Percentiles rank a stretch among this genome's conserved stretches.
Evolutionary conservation across 176 grass and related monocot species (phyloP).

Genomic region (Ampelocalamus luodianensis): DNA sequence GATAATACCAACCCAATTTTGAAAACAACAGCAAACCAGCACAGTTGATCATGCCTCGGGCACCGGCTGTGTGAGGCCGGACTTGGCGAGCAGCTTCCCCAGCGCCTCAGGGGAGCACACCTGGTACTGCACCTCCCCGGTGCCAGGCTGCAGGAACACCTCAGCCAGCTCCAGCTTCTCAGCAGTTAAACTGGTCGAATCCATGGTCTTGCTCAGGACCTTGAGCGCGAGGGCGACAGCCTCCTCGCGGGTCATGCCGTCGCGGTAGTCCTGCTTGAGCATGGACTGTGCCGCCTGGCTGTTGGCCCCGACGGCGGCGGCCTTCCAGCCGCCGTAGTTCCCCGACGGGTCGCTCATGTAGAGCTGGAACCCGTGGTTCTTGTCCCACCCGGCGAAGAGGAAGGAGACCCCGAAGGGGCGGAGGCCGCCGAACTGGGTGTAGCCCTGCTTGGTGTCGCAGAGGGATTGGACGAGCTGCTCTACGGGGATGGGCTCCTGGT

Average conservation of each 20-base stretch:
- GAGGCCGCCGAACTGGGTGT: constrained; percentile 93
- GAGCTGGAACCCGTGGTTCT: constrained; percentile 87
- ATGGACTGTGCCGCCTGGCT: constrained; percentile 94
- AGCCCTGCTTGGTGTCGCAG: constrained; percentile 95
- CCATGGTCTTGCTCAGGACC: constrained; percentile 96
- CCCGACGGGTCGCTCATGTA: constrained; percentile 92
- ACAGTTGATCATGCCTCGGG: constrained; percentile 44
- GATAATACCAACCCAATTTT: too few relatives aligned
- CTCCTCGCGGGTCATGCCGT: constrained; percentile 79
- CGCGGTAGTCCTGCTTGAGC: constrained; percentile 94
- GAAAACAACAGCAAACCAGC: constrained; percentile 38
- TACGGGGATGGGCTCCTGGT: constrained; percentile 93
- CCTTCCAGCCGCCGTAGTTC: constrained; percentile 90
- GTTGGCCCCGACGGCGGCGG: constrained; percentile 83
- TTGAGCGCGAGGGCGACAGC: constrained; percentile 80
- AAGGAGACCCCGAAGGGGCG: constrained; percentile 95
- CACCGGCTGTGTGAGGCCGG: constrained; percentile 68
- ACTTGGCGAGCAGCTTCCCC: constrained; percentile 64
- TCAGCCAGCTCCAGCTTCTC: constrained; percentile 95
- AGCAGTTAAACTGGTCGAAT: constrained; percentile 78
- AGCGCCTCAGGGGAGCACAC: constrained; percentile 72
- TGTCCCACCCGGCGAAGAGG: constrained; percentile 93
- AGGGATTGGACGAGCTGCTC: constrained; percentile 92
- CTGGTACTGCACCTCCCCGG: constrained; percentile 82
- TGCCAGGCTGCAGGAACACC: constrained; percentile 64